phyloP scores from a whole-genome alignment of 192 early-diverging fungal species.

The Cetraspora pellucida region DNA sequence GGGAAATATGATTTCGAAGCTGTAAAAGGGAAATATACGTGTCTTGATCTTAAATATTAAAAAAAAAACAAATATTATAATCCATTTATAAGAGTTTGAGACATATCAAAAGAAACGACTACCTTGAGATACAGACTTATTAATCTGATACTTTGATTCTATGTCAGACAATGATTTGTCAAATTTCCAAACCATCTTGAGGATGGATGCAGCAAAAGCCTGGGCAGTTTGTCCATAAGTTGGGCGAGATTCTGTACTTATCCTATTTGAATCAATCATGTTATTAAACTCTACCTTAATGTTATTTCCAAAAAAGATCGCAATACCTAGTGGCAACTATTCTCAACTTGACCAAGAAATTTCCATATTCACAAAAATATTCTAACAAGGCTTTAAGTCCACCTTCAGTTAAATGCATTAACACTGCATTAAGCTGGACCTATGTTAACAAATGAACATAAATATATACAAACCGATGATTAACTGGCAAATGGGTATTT shows the following conservation, averaged over 20 bases:
- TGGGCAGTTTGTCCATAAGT: slow-evolving; percentile 49
- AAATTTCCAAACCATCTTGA: slow-evolving; percentile 34
- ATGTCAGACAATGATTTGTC: slow-evolving; percentile 35
- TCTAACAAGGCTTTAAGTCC: slow-evolving; percentile 33
- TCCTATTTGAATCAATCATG: neutral
- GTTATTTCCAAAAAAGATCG: neutral
- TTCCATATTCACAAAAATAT: slow-evolving; percentile 39
- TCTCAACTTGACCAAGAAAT: slow-evolving; percentile 32
- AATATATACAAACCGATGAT: neutral
- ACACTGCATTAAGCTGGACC: slow-evolving; percentile 30
- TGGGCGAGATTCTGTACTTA: slow-evolving; percentile 12
- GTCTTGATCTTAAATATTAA: slow-evolving; percentile 5
- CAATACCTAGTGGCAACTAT: neutral
- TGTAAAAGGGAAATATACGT: slow-evolving; percentile 37
- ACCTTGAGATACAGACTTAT: slow-evolving; percentile 7
- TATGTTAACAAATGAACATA: slow-evolving; percentile 2
- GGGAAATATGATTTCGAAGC: slow-evolving; percentile 24
- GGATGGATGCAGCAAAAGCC: slow-evolving; percentile 41
- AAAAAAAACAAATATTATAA: neutral
- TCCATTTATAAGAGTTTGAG: neutral
- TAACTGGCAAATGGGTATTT: neutral
- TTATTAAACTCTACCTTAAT: neutral
- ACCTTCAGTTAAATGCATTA: slow-evolving; percentile 38
- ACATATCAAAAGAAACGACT: neutral
- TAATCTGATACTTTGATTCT: slow-evolving; percentile 30